Conservation (phyloP, 176 grass and related monocot species). For the Lolium multiflorum region DNA sequence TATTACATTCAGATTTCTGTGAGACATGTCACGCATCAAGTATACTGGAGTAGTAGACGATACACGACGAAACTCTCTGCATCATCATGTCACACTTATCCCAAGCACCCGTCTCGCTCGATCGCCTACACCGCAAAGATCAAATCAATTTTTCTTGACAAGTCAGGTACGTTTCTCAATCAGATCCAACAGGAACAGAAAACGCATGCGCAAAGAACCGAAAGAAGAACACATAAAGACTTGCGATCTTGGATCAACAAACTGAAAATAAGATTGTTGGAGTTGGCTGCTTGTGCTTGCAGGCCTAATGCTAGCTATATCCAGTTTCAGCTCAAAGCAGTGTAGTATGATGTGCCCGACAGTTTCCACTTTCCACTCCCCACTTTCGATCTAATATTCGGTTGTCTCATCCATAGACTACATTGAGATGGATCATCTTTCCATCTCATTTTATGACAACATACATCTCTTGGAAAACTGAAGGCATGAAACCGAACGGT, state of each 20-base stretch:
- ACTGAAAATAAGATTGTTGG: not conserved
- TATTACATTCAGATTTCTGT: not conserved
- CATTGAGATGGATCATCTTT: not conserved
- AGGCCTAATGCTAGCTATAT: not conserved
- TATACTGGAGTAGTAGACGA: not conserved
- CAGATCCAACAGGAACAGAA: conserved; percentile 22
- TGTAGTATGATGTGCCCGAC: not conserved
- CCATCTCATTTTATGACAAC: not conserved
- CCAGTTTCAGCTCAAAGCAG: not conserved
- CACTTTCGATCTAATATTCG: not conserved
- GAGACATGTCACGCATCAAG: conserved; percentile 6
- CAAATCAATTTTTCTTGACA: not conserved
- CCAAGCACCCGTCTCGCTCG: conserved; percentile 8
- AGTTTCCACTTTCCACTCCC: not conserved
- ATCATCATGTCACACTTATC: conserved; percentile 7
- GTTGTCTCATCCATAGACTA: not conserved
- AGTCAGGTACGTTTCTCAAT: not conserved
- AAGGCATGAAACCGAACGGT: not conserved
- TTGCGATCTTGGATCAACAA: not conserved
- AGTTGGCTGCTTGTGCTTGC: not conserved
- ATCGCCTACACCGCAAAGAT: conserved; percentile 37
- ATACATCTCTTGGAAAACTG: not conserved
- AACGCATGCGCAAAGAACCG: not conserved
- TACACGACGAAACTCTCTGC: not conserved
- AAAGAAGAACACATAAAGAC: not conserved